Base-by-base conservation (phyloP, 116 monocot species). In the Trichopus zeylanicus region DNA sequence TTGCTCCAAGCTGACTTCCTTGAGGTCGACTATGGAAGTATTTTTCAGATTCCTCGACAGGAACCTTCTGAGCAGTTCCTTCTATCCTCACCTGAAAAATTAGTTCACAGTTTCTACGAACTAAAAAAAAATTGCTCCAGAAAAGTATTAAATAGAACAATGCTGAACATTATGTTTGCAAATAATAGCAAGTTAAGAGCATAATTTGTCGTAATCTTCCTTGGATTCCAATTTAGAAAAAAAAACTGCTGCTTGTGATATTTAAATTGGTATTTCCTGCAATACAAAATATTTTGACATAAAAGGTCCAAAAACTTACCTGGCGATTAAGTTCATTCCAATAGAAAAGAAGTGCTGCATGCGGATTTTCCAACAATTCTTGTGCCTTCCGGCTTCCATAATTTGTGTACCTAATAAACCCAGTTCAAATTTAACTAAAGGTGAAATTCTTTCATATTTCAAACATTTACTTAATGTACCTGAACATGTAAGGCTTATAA, bases 11-110 rank as follows among this genome's bases (percentile, higher is more conserved):
- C 58, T 95, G 90, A 70, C 95, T 95, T 57, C 87, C 95, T 61
- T 71, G 80, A 62, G 95, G 90, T 24, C 95, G 86, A 65, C 87
- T 87, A 56, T 95, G 95, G 60, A 95, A 90, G 67, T 95, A 90
- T 46, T 26, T 70, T 39, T 86, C 86, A 62, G 95, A 86, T 77
- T 95, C 95, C 61, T 86, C 95, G 35, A 69, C 57, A n/a, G 95
- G 77, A 48, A 90, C 78, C 63, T 77, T 90, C 24, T 75, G 46
- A 64, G 90, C 89, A 58, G 57, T 66, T 62, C 95, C 95, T 74
- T 95, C 90, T 55, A 95, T 66, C 78, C 95, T 86, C 55, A 95
- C 90, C 95, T 95, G 65, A n/a, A 19, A 21, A 27, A 39, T 29
- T 18, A 12, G 20, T 19, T 52, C 12, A 3, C 42, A 16, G n/a